phyloP scores from a whole-genome alignment of 192 early-diverging fungal genomes.

The Umbelopsis sp. region DNA sequence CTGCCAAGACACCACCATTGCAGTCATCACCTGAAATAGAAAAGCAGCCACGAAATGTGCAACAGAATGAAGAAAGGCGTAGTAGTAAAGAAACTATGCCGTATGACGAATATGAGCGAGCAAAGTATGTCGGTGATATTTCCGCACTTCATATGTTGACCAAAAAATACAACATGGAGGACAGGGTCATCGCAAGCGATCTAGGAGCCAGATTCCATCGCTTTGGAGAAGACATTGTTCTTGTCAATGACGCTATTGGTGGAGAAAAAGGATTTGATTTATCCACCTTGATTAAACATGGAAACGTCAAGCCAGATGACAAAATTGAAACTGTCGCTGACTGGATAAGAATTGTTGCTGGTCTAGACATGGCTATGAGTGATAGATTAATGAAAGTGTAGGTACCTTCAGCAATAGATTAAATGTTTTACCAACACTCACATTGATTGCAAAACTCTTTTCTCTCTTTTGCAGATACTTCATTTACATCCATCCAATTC shows the following conservation, averaged over 20 bases:
- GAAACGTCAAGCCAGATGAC: conserved; percentile 26
- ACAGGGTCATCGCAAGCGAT: neutral
- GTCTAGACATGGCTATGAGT: conserved; percentile 30
- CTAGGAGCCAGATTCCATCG: conserved; percentile 17
- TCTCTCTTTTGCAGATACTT: conserved; percentile 62
- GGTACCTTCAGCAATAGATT: neutral
- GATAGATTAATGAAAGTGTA: conserved; percentile 38
- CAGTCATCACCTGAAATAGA: neutral
- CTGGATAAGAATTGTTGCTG: conserved; percentile 36
- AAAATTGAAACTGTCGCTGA: conserved; percentile 31
- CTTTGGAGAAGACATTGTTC: conserved; percentile 30
- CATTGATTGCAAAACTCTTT: conserved; percentile 11
- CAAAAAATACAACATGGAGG: conserved; percentile 34
- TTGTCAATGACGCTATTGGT: conserved; percentile 18
- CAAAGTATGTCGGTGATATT: conserved; percentile 33
- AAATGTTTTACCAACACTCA: neutral
- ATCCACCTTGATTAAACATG: conserved; percentile 17
- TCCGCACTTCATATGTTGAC: conserved; percentile 29
- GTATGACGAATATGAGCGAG: conserved; percentile 8
- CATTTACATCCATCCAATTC: conserved; percentile 64
- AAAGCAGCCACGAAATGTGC: neutral
- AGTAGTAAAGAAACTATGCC: neutral
- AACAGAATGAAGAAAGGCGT: neutral
- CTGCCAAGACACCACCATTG: neutral
- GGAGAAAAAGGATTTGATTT: neutral